Evolutionary conservation across 176 grass and related monocot genomes (phyloP), one percentile per base, ranked within the genome.

Genomic region (Areca catechu): DNA sequence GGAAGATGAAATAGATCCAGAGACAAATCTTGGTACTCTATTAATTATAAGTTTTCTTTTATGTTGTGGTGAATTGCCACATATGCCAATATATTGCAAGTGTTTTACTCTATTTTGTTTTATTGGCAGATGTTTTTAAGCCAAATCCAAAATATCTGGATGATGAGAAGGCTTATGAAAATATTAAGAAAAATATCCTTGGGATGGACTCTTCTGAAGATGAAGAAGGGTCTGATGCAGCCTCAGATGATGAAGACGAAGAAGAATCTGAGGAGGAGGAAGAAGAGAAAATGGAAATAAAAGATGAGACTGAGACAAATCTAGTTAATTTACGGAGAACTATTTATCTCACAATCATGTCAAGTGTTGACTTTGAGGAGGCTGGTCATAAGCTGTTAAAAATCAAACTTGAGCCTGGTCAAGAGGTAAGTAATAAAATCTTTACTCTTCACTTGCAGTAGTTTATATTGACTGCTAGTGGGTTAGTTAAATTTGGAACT

Each of bases 291-390:
- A 97, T 97, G 93, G 74, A 97, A 58, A 97, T 97, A 58, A 84
- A 86, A 22, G 93, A 97, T 62, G 71, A 77, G 69, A 97, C 87
- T 4, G 93, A 97, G 72, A 97, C 93, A 0, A 97, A 97, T 74
- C 81, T 88, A 15, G 56, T 97, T 37, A 97, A 97, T 58, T 78
- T 97, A 22, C 79, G 93, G 21, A 92, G 93, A 83, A 88, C 93
- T 16, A 92, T 97, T 66, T 97, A 92, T 80, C 78, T 97, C 24
- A 97, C 93, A 48, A 97, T 97, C 27, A 97, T 97, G 83, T 97
- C 93, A 3, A 97, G 93, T 71, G 87, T 97, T 77, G 93, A 97
- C 82, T 97, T 97, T 77, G 93, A 97, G 74, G 93, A 97, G 86
- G 93, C 93, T 72, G 93, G 93, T 19, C 93, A 97, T 68, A 92